phyloP scores from a whole-genome alignment of 768 basidiomycete species.

The Clitopilus passeckerianus region DNA sequence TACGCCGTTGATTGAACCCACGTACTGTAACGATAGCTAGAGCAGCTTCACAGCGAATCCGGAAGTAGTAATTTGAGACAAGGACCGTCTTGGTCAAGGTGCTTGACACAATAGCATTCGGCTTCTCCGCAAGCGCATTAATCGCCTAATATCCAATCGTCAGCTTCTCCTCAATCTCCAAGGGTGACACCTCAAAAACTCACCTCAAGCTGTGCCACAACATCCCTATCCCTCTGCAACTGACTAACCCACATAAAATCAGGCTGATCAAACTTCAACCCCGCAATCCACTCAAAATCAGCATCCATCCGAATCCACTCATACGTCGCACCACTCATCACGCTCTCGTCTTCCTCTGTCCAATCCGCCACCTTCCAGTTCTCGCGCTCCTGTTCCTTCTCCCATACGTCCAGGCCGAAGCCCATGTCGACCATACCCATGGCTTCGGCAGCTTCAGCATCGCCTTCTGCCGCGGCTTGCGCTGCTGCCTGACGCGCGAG shows the following conservation, averaged over 20 bases:
- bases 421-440: conserved; percentile 94
- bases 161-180: neutral
- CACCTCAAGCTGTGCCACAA: conserved; percentile 95
- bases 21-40: conserved; percentile 76
- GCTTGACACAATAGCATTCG: conserved; percentile 82
- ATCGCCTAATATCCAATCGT: conserved; percentile 67
- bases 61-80: conserved; percentile 93
- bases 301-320: conserved; percentile 99
- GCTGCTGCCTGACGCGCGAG: conserved; percentile 90
- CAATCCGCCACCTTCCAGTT: conserved; percentile 97
- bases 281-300: conserved; percentile 98
- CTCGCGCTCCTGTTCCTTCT: conserved; percentile 88
- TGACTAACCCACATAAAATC: conserved; percentile 99
- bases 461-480: conserved; percentile 89
- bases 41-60: conserved; percentile 93
- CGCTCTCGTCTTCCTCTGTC: conserved; percentile 93
- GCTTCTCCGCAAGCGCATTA: conserved; percentile 74
- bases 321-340: conserved; percentile 94
- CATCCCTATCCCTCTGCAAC: conserved; percentile 91
- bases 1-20: conserved; percentile 5
- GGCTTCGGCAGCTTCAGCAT: conserved; percentile 87
- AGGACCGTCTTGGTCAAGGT: conserved; percentile 91
- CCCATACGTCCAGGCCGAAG: conserved; percentile 93
- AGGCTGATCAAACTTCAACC: conserved; percentile 87
- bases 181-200: conserved; percentile 17